Percentiles rank a stretch among this genome's conserved stretches.
These are phyloP conservation scores for Neurospora sp. DNA, from an alignment of 495 filamentous ascomycete species.

Conservation along the genomic window DNA sequence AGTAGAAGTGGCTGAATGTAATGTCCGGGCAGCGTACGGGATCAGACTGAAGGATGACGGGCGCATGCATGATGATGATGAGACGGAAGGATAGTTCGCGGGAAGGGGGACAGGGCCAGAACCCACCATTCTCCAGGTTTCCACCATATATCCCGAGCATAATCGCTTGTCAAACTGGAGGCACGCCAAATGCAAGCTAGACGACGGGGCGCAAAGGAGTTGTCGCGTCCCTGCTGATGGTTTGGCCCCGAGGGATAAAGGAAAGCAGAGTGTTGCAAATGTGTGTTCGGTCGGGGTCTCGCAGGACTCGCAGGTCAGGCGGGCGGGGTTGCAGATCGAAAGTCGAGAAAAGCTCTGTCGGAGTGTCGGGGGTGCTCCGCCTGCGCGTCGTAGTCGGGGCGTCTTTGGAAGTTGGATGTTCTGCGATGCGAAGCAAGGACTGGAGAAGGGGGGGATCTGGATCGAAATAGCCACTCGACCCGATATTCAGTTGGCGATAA, in stretches of 20 bases:
- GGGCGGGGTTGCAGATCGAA: background rate
- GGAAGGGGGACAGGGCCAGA: slow-evolving; percentile 3
- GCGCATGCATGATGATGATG: background rate
- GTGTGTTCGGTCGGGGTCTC: background rate
- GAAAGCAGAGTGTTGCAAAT: background rate
- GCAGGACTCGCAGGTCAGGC: background rate
- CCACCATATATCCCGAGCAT: slow-evolving; percentile 40
- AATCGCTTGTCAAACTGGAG: slow-evolving; percentile 18
- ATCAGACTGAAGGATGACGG: background rate
- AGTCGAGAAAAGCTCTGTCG: background rate
- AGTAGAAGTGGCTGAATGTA: slow-evolving; percentile 1
- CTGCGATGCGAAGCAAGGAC: background rate
- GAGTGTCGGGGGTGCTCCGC: background rate
- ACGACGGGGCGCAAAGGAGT: background rate
- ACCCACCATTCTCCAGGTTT: slow-evolving; percentile 38
- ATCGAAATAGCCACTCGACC: background rate
- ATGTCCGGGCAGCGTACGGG: background rate
- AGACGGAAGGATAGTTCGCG: background rate
- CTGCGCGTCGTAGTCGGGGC: background rate
- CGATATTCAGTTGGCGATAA: background rate
- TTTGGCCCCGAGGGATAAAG: background rate
- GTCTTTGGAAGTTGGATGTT: background rate
- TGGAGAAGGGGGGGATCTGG: background rate
- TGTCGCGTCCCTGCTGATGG: background rate
- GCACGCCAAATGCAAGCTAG: slow-evolving; percentile 2